phyloP scores from a whole-genome alignment of 1,284 basidiomycete genomes.

The Naganishia sp. region DNA sequence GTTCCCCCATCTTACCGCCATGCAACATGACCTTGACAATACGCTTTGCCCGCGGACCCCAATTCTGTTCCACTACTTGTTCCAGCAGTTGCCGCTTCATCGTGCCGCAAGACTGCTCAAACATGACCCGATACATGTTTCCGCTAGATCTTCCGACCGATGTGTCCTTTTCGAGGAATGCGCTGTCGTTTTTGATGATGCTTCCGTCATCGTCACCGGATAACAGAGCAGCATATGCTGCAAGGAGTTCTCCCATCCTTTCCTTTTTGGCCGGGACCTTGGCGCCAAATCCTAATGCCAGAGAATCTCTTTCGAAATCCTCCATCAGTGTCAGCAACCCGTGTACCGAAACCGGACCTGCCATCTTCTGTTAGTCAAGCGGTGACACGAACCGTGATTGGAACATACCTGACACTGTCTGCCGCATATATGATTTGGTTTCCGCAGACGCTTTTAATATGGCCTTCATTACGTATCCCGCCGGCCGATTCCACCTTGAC shows the following conservation, averaged over 20 bases:
- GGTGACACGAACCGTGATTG: not conserved
- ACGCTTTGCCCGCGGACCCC: constrained; percentile 81
- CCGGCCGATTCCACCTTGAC: constrained; percentile 74
- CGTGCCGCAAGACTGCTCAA: constrained; percentile 70
- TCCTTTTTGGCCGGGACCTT: constrained; percentile 26
- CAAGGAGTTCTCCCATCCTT: constrained; percentile 57
- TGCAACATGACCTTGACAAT: constrained; percentile 78
- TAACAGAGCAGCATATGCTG: constrained; percentile 39
- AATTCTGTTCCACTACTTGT: constrained; percentile 75
- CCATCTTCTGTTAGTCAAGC: no score
- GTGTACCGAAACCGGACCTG: constrained; percentile 65
- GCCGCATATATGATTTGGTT: constrained; percentile 57
- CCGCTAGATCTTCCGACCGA: constrained; percentile 59
- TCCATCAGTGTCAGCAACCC: constrained; percentile 62
- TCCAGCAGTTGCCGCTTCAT: constrained; percentile 75
- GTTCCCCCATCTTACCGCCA: constrained; percentile 95
- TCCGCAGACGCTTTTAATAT: constrained; percentile 68
- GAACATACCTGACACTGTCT: constrained; percentile 25
- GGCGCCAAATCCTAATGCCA: constrained; percentile 31
- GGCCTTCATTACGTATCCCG: constrained; percentile 70
- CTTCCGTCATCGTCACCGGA: constrained; percentile 39
- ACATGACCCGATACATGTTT: constrained; percentile 73
- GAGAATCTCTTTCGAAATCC: constrained; percentile 49
- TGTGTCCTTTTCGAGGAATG: constrained; percentile 62
- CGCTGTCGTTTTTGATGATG: constrained; percentile 38